Conservation (phyloP, 1,139 yeast species). For the Hansenula lynferdii region DNA sequence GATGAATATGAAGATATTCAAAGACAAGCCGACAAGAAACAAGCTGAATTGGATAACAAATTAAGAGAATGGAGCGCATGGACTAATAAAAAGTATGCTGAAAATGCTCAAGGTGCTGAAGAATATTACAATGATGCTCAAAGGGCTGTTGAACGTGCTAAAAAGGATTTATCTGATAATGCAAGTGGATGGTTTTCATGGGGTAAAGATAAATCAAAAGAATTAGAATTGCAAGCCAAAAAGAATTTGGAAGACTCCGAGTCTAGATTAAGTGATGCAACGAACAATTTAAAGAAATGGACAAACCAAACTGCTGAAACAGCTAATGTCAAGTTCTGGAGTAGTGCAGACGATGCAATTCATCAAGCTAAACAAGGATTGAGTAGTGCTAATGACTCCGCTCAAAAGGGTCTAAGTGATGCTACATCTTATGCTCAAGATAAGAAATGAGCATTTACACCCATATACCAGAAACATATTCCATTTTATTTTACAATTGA, state of each 20-base stretch:
- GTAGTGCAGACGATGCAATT: conserved; percentile 24
- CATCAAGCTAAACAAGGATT: conserved; percentile 25
- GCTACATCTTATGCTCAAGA: conserved; percentile 26
- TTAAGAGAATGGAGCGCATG: conserved; percentile 21
- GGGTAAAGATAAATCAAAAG: conserved; percentile 27
- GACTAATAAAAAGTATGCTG: conserved; percentile 22
- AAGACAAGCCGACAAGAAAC: conserved; percentile 13
- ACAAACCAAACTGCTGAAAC: conserved; percentile 12
- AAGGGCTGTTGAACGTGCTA: conserved; percentile 27
- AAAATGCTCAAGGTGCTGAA: conserved; percentile 25
- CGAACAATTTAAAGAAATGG: conserved; percentile 20
- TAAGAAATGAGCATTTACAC: conserved; percentile 14
- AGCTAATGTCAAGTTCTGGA: conserved; percentile 24
- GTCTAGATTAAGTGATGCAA: conserved; percentile 23
- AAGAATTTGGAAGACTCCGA: conserved; percentile 26
- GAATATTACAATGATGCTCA: conserved; percentile 25
- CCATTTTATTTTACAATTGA: too few relatives aligned
- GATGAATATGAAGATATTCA: conserved; percentile 32
- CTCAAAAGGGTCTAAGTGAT: conserved; percentile 25
- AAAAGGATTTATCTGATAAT: conserved; percentile 24
- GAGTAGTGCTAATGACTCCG: conserved; percentile 22
- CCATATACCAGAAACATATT: too few relatives aligned
- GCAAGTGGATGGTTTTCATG: conserved; percentile 29
- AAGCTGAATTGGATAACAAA: conserved; percentile 15
- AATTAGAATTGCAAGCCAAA: conserved; percentile 28